Evolutionary conservation across 2,329 filamentous ascomycete genomes (phyloP), one percentile per base, ranked within the genome.

Genomic region (Neopestalotiopsis rosae): DNA sequence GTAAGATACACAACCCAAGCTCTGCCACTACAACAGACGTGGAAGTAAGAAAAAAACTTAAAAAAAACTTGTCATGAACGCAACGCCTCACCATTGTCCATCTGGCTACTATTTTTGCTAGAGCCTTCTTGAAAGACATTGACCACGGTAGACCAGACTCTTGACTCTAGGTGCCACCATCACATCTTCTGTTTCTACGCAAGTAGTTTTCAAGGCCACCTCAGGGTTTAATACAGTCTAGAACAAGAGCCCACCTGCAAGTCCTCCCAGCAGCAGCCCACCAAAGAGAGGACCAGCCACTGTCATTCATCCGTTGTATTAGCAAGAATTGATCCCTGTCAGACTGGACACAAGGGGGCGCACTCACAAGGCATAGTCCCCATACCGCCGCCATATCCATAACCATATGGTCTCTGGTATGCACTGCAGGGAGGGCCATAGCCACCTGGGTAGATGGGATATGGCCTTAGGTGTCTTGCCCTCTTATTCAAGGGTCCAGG

Each of bases 241-340:
- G 24, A 70, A 69, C 20, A 84, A 61, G 66, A 83, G 69, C n/a
- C 82, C 81, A 10, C 84, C 85, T 32, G 84, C 62, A 65, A 83
- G 70, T 13, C 82, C 81, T 10, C 84, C 85, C 10, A 87, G 72
- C 70, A 87, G 70, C 62, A 83, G 67, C 56, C 85, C 85, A 52
- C 84, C 84, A 28, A 83, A 73, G 34, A 86, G 70, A n/a, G 84
- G 84, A 70, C 81, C 81, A 52, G 80, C 76, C 68, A 87, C 58
- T 2, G 84, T 84, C 32, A 86, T 68, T 56, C 56, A 42, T 10
- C 84, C 85, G 10, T 10, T 38, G 34, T 7, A 10, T 38, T 38
- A 38, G 34, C 34, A 10, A 38, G 34, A 38, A 28, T 10, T 10
- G 10, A 38, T 38, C 5, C 34, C 10, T 38, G 6, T 38, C 1